phyloP scores from a whole-genome alignment of 306 rosid species.

The Rosa rugosa region DNA sequence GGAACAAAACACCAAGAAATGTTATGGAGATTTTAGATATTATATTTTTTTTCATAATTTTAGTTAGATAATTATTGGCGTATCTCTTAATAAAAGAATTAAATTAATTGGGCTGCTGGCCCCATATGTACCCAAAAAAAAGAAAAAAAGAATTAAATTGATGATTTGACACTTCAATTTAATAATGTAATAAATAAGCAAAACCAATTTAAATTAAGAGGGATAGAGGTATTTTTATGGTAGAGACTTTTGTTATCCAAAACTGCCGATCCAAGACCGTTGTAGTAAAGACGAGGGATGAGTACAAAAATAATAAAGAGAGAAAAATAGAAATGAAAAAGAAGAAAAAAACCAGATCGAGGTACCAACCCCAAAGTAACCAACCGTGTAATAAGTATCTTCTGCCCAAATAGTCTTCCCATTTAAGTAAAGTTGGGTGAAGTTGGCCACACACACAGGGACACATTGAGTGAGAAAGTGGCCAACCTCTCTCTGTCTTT shows the following conservation, averaged over 20 bases:
- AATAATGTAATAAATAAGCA: too few relatives aligned
- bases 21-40: too few relatives aligned
- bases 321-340: constrained; percentile 9
- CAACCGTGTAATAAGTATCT: constrained; percentile 47
- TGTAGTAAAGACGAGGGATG: neutral
- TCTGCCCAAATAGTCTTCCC: constrained; percentile 73
- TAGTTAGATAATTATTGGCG: too few relatives aligned
- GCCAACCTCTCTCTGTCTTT: constrained; percentile 47
- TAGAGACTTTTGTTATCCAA: neutral
- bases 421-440: constrained; percentile 93
- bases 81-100: too few relatives aligned
- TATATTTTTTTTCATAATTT: too few relatives aligned
- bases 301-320: neutral
- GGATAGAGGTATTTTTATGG: too few relatives aligned
- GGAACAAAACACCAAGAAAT: too few relatives aligned
- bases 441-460: constrained; percentile 35
- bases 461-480: constrained; percentile 85
- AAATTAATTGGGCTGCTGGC: too few relatives aligned
- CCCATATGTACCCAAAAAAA: too few relatives aligned
- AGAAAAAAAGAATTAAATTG: too few relatives aligned
- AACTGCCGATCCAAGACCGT: neutral
- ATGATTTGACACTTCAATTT: too few relatives aligned
- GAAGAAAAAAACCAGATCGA: neutral
- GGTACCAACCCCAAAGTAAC: constrained; percentile 18
- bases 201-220: too few relatives aligned